These are phyloP conservation scores for Aspergillus asperescens DNA, from an alignment of 495 filamentous ascomycete genomes.

Conservation along the genomic window DNA sequence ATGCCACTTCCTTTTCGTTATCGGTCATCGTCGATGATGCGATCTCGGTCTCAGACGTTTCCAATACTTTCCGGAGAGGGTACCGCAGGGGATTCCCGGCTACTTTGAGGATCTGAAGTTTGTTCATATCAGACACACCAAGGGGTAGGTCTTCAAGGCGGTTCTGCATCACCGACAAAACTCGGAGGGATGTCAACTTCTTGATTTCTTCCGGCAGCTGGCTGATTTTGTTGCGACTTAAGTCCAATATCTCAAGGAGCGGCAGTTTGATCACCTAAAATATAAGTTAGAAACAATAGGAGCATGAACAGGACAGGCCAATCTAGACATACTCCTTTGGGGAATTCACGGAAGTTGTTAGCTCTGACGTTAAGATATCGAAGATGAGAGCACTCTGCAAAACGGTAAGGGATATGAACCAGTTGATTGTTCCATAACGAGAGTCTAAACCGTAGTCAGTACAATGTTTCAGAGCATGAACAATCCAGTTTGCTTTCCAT, in stretches of 20 bases:
- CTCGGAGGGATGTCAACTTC: constrained; percentile 69
- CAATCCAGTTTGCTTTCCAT: not conserved
- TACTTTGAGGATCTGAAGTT: constrained; percentile 79
- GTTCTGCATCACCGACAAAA: constrained; percentile 77
- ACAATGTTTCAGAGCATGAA: not conserved
- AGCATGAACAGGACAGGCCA: not conserved
- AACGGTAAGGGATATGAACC: constrained; percentile 68
- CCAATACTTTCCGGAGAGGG: constrained; percentile 43
- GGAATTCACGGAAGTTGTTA: constrained; percentile 85
- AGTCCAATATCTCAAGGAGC: constrained; percentile 79
- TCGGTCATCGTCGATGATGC: constrained; percentile 43
- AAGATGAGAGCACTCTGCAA: constrained; percentile 80
- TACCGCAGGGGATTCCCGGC: constrained; percentile 72
- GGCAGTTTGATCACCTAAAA: constrained; percentile 69
- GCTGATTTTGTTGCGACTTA: constrained; percentile 78
- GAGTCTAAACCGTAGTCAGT: constrained; percentile 50
- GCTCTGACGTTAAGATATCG: constrained; percentile 92
- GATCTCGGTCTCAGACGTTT: constrained; percentile 39
- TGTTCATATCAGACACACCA: constrained; percentile 81
- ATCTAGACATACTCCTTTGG: constrained; percentile 60
- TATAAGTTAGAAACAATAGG: constrained; percentile 18
- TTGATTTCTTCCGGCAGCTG: constrained; percentile 73
- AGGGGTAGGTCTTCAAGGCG: constrained; percentile 76
- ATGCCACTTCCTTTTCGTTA: constrained; percentile 58
- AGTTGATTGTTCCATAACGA: constrained; percentile 87